These are phyloP conservation scores for Ustilago vetiveriae DNA, from an alignment of 1,284 basidiomycete species.

Conservation along the genomic window DNA sequence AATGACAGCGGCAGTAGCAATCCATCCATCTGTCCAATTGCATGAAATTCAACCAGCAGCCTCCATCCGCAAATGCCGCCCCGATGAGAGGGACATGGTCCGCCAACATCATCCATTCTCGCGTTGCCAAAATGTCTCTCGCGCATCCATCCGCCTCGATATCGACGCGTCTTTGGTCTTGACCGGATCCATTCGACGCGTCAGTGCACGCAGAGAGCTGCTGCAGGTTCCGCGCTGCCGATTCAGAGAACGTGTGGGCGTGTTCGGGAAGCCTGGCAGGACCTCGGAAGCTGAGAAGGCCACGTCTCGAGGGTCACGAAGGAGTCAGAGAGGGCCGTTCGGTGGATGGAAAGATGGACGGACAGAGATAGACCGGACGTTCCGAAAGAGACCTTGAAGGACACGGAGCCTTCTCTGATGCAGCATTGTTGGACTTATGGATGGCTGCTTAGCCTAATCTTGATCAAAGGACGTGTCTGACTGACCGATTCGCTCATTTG, in stretches of 20 bases:
- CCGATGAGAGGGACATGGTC: no score
- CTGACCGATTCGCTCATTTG: neutral
- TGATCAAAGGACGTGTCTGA: no score
- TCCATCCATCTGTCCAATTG: conserved; percentile 2
- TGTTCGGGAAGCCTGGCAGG: neutral
- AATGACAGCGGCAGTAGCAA: neutral
- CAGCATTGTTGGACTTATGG: no score
- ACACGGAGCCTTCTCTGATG: no score
- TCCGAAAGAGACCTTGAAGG: no score
- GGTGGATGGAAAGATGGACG: no score
- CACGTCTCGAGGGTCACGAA: neutral
- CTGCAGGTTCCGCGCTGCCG: no score
- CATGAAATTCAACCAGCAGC: neutral
- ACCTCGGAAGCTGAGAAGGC: neutral
- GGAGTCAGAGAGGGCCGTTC: neutral
- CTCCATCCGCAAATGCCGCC: no score
- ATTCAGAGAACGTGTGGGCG: neutral
- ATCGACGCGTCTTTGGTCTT: conserved; percentile 3
- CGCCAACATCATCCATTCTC: neutral
- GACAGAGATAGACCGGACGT: no score
- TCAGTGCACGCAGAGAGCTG: neutral
- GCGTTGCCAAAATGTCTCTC: neutral
- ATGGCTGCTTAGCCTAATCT: no score
- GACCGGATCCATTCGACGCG: conserved; percentile 1
- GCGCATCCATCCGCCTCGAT: neutral